phyloP scores from a whole-genome alignment of 306 rosid species.

The Cucurbita pepo region DNA sequence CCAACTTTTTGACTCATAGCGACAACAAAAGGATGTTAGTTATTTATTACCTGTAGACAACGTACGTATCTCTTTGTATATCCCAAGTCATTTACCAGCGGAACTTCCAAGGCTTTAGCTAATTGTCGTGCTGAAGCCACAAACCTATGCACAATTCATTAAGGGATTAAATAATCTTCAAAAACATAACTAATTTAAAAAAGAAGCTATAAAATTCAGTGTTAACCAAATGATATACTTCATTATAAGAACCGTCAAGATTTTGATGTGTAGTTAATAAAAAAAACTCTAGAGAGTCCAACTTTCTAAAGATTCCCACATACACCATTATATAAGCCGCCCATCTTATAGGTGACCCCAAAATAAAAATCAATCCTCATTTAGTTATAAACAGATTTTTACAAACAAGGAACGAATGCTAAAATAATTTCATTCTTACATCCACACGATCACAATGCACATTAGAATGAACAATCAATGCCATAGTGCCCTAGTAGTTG shows the following conservation, averaged over 20 bases:
- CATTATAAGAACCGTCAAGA: not conserved
- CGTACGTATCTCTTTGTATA: constrained; percentile 97
- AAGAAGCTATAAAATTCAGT: not conserved
- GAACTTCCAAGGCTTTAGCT: constrained; percentile 97
- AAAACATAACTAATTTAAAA: not conserved
- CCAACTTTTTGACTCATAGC: not conserved
- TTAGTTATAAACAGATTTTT: not conserved
- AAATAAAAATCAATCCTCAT: not conserved
- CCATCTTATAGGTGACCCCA: not conserved
- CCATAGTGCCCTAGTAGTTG: not conserved
- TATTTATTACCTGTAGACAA: constrained; percentile 75
- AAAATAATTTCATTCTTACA: not conserved
- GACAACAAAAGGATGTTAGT: not conserved
- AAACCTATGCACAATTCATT: constrained; percentile 41
- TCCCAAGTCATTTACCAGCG: constrained; percentile 97
- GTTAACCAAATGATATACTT: not conserved
- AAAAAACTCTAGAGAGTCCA: not conserved
- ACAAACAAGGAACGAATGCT: not conserved
- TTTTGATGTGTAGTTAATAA: not conserved
- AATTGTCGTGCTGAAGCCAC: constrained; percentile 85
- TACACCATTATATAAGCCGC: not conserved
- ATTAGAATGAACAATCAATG: not conserved
- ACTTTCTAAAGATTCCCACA: not conserved
- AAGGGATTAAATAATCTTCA: not conserved
- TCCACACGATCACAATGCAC: not conserved